Evolutionary conservation across 208 protist genomes (phyloP).

Genomic region (Naegleria fowleri): DNA sequence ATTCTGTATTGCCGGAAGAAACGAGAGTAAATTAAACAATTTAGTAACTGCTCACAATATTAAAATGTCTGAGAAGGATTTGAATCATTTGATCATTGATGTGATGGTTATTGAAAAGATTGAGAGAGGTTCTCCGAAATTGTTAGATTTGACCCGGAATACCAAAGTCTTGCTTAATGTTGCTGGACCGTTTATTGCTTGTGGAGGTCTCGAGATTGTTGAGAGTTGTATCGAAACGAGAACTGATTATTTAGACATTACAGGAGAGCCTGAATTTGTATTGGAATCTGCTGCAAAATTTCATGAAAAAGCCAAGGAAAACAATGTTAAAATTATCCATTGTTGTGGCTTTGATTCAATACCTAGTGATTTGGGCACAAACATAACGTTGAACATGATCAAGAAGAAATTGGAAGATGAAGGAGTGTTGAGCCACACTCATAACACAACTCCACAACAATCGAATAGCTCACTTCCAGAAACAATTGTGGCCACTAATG

Average conservation of each 20-base stretch:
- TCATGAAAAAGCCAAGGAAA: constrained; percentile 57
- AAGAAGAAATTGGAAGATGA: background rate
- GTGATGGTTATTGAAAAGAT: background rate
- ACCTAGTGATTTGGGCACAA: constrained; percentile 73
- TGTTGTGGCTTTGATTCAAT: constrained; percentile 78
- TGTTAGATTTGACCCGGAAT: constrained; percentile 37
- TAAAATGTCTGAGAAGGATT: background rate
- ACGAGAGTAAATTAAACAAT: constrained; percentile 55
- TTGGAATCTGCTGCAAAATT: constrained; percentile 57
- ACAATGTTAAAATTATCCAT: constrained; percentile 59
- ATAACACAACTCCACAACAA: too few relatives aligned
- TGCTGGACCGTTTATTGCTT: constrained; percentile 66
- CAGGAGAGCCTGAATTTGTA: constrained; percentile 73
- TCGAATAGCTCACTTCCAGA: too few relatives aligned
- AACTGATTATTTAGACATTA: constrained; percentile 81
- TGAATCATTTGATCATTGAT: background rate
- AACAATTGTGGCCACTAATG: background rate
- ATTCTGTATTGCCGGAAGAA: constrained; percentile 72
- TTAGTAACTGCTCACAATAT: constrained; percentile 44
- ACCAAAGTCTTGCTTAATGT: constrained; percentile 60
- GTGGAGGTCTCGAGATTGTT: constrained; percentile 68
- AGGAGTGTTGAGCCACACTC: background rate
- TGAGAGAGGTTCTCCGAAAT: background rate
- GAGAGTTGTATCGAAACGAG: constrained; percentile 65
- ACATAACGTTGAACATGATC: constrained; percentile 32